Percentiles rank a stretch among this genome's conserved stretches.
Evolutionary conservation across 2,329 filamentous ascomycete species (phyloP).

Genomic region (Fusarium sp.): DNA sequence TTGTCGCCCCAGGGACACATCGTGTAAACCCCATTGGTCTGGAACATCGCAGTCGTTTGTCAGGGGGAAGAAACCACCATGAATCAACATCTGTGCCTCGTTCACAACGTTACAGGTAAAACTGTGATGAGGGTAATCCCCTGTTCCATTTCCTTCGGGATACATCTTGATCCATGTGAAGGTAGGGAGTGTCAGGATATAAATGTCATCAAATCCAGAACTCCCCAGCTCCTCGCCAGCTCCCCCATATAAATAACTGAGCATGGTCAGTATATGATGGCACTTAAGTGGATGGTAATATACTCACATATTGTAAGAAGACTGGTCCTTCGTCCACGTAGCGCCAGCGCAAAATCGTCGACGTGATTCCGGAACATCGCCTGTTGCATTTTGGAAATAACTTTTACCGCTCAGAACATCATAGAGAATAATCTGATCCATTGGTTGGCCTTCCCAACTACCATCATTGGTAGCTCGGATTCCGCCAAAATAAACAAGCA

Average conservation of each 20-base stretch:
- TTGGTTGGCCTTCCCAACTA: constrained; percentile 57
- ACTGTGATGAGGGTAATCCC: constrained; percentile 63
- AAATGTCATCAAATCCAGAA: constrained; percentile 68
- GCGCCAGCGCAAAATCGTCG: constrained; percentile 71
- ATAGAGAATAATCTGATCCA: constrained; percentile 67
- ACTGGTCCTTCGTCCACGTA: constrained; percentile 68
- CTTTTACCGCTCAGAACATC: constrained; percentile 69
- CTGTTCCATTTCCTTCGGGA: constrained; percentile 55
- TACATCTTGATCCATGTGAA: constrained; percentile 71
- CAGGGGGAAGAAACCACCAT: constrained; percentile 68
- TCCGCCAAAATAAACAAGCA: constrained; percentile 73
- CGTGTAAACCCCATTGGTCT: constrained; percentile 66
- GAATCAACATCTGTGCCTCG: constrained; percentile 69
- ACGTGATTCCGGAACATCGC: constrained; percentile 62
- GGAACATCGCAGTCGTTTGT: constrained; percentile 62
- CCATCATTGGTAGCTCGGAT: constrained; percentile 63
- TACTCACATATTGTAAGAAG: constrained; percentile 73
- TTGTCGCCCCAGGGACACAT: constrained; percentile 65
- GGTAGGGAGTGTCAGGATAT: constrained; percentile 69
- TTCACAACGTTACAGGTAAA: constrained; percentile 67
- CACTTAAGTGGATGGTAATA: neutral
- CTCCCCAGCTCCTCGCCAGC: constrained; percentile 59
- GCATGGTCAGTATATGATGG: neutral
- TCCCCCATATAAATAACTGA: constrained; percentile 72
- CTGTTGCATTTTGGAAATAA: constrained; percentile 68